These are phyloP conservation scores for Notholithocarpus densiflorus DNA, from an alignment of 306 rosid genomes.

Conservation along the genomic window DNA sequence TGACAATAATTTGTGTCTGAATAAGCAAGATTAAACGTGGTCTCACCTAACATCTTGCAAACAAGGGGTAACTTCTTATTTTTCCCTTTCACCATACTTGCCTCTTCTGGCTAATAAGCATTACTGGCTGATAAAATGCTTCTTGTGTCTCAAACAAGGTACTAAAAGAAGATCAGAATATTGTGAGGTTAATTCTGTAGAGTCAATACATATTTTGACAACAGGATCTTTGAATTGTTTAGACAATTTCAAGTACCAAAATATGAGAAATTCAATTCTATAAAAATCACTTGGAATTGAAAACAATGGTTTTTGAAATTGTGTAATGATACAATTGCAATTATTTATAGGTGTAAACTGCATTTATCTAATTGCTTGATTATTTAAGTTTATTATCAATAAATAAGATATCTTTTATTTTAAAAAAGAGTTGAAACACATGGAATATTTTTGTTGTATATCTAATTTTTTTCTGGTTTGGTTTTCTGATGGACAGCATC, in stretches of 20 bases:
- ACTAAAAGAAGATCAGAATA: not conserved
- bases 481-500: conserved; percentile 50
- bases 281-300: not conserved
- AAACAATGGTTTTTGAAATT: not conserved
- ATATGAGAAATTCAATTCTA: not conserved
- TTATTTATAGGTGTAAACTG: conserved; percentile 10
- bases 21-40: not conserved
- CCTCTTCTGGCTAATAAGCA: not conserved
- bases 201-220: not conserved
- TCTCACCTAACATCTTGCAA: not conserved
- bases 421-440: not conserved
- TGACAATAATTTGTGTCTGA: not conserved
- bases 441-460: not conserved
- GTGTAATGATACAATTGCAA: not conserved
- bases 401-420: conserved; percentile 5
- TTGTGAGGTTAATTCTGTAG: not conserved
- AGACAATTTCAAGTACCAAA: not conserved
- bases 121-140: not conserved
- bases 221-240: not conserved
- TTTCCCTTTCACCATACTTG: not conserved
- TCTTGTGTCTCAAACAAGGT: not conserved
- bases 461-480: conserved; percentile 23
- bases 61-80: not conserved
- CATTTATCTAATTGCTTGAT: conserved; percentile 1
- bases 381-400: not conserved